Percentiles rank a stretch among this genome's conserved stretches.
phyloP scores from a whole-genome alignment of 2,329 filamentous ascomycete species.

The Aspergillus clavatus region DNA sequence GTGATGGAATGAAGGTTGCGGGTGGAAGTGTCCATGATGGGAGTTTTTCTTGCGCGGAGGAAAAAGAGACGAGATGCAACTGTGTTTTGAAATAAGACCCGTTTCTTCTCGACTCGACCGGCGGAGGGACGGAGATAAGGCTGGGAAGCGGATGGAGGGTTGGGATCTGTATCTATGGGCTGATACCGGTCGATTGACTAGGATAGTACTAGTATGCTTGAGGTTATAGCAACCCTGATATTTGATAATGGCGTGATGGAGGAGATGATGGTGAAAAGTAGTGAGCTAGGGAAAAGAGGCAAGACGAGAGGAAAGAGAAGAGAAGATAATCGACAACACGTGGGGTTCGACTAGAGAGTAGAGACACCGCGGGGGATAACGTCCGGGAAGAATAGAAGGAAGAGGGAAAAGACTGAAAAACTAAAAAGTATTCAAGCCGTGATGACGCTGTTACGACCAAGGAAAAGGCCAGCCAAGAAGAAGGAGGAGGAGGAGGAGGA shows the following conservation, averaged over 20 bases:
- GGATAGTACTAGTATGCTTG: neutral
- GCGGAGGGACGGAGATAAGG: neutral
- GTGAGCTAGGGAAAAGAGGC: neutral
- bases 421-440: neutral
- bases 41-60: no score
- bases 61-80: neutral
- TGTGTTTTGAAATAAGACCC: no score
- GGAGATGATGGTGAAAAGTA: constrained; percentile 1
- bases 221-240: neutral
- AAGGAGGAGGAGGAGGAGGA: neutral
- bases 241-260: constrained; percentile 1
- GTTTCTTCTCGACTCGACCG: no score
- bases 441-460: constrained; percentile 10
- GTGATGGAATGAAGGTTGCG: constrained; percentile 3
- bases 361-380: constrained; percentile 19
- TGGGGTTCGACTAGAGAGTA: constrained; percentile 11
- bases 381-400: constrained; percentile 11
- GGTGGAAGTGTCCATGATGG: constrained; percentile 4
- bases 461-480: neutral
- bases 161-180: neutral
- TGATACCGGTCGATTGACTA: neutral
- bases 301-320: constrained; percentile 2
- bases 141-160: neutral
- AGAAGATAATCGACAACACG: constrained; percentile 11
- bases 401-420: neutral